Conservation (phyloP, 2,329 filamentous ascomycete genomes). For the Simplicillium aogashimaense region DNA sequence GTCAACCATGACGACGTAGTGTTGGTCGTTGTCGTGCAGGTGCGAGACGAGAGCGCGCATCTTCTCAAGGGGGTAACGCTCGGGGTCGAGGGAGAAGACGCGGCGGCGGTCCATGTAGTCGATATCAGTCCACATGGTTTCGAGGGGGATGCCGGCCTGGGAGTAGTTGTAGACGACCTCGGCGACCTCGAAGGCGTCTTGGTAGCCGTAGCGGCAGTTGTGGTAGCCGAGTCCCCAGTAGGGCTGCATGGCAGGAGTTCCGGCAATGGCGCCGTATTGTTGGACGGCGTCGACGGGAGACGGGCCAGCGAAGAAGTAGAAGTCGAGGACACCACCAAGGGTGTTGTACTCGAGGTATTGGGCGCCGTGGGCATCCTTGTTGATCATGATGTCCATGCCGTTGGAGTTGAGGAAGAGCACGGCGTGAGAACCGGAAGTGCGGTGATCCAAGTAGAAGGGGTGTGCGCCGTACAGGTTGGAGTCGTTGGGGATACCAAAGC, state of each 20-base stretch:
- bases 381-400: conserved; percentile 69
- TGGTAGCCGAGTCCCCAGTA: conserved; percentile 56
- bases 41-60: conserved; percentile 57
- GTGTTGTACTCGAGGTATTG: conserved; percentile 74
- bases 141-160: conserved; percentile 54
- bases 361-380: conserved; percentile 44
- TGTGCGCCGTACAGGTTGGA: conserved; percentile 68
- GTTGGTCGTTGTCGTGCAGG: conserved; percentile 56
- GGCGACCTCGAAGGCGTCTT: conserved; percentile 53
- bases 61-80: conserved; percentile 49
- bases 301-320: conserved; percentile 55
- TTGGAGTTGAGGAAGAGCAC: conserved; percentile 66
- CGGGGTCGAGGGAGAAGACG: conserved; percentile 55
- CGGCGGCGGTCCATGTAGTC: conserved; percentile 52
- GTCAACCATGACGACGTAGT: conserved; percentile 67
- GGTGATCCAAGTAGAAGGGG: conserved; percentile 67
- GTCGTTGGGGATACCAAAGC: conserved; percentile 50
- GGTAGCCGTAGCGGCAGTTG: conserved; percentile 56
- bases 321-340: conserved; percentile 66
- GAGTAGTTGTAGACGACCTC: conserved; percentile 61
- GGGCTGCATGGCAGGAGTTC: conserved; percentile 49
- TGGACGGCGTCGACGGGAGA: conserved; percentile 45
- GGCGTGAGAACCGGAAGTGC: conserved; percentile 46
- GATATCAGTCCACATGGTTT: conserved; percentile 68
- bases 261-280: conserved; percentile 49